Percentiles rank a stretch among this genome's conserved stretches.
These are phyloP conservation scores for Alternaria ethzedia DNA, from an alignment of 2,329 filamentous ascomycete genomes.

Conservation along the genomic window DNA sequence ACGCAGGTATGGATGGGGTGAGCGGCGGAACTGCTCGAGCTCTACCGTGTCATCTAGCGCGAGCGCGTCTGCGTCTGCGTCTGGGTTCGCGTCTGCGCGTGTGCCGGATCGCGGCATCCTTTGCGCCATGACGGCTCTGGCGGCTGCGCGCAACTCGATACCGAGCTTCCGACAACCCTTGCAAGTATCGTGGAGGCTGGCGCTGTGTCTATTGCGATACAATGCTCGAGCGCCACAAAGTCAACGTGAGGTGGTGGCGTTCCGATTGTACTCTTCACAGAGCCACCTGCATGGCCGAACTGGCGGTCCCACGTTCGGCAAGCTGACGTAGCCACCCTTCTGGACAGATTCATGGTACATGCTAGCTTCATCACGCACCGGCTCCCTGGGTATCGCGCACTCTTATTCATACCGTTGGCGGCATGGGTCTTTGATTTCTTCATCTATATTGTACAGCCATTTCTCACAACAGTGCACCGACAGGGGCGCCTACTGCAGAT, in stretches of 20 bases:
- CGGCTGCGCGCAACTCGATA: background rate
- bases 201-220: background rate
- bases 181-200: background rate
- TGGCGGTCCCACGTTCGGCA: background rate
- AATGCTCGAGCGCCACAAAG: background rate
- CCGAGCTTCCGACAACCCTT: background rate
- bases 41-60: constrained; percentile 33
- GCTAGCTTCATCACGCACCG: background rate
- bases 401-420: background rate
- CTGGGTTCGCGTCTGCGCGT: constrained; percentile 26
- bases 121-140: constrained; percentile 6
- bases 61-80: constrained; percentile 26
- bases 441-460: background rate
- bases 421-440: background rate
- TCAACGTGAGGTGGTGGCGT: background rate
- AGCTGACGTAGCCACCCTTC: background rate
- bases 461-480: background rate
- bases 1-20: constrained; percentile 48
- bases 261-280: background rate
- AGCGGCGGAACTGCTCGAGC: constrained; percentile 46
- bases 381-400: background rate
- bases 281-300: background rate
- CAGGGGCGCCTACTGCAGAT: constrained; percentile 50
- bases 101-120: constrained; percentile 19
- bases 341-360: constrained; percentile 23